Base-by-base conservation (phyloP, 1,139 yeast genomes). In the Yueomyces sp. region DNA sequence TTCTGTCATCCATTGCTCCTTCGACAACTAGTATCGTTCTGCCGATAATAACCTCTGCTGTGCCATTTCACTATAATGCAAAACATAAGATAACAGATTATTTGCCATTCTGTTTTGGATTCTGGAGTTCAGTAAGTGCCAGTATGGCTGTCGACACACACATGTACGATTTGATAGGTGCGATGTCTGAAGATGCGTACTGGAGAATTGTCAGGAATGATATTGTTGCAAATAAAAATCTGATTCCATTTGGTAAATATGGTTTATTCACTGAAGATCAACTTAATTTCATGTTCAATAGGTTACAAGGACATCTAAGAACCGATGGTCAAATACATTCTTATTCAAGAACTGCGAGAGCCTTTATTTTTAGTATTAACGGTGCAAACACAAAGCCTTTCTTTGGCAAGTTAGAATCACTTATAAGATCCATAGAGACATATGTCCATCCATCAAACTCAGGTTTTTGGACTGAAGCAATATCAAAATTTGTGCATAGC, bases 371-470 rank as follows among this genome's bases (percentile, higher is more conserved):
- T 57, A 80, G 93, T 0, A 64, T 87, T 6, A 70, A 71, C 36
- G 82, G 86, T 0, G 65, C 69, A 9, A 55, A 63, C 36, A 63
- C 68, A 4, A 71, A 65, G n/a, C 75, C 75, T 2, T 70, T 81
- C 11, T 58, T 83, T 50, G 74, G 69, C 9, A 67, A 72, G 37
- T 54, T 91, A 12, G 68, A 69, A 36, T 70, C 76, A 0, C 64
- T 84, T 37, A 56, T 81, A 29, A 78, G 79, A 48, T 78, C 95
- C 0, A 68, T 87, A n/a, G 81, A 77, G 50, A 84, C 96, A 35
- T 85, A 81, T 62, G 80, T 80, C 9, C 96, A 91, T 62, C 98
- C 98, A 3, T 87, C 97, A 0, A 89, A 89, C 58, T 64, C 72
- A 25, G 97, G 96, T 0, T 72, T 73, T 27, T 89, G 98, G 97